A percentile compares a stretch with the other conserved stretches of the same genome.
phyloP scores from a whole-genome alignment of 2,329 filamentous ascomycete genomes.

The Arthrobotrys sphaeroides region DNA sequence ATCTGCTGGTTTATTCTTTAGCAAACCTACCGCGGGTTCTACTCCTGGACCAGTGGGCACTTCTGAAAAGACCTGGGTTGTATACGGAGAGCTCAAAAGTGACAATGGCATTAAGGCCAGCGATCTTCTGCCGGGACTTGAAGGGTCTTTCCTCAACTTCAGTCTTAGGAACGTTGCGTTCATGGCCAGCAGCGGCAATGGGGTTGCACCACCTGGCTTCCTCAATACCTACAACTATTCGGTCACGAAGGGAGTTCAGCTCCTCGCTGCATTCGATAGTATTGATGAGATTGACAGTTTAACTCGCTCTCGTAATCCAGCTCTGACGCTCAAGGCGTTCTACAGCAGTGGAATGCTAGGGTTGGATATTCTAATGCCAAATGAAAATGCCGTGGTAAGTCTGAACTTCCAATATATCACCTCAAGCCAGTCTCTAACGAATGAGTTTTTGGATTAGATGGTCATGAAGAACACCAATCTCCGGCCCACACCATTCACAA shows the following conservation, averaged over 20 bases:
- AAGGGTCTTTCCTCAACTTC: slow-evolving; percentile 14
- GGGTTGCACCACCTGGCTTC: background rate
- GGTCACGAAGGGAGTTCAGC: slow-evolving; percentile 6
- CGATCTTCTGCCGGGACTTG: background rate
- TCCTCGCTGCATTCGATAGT: slow-evolving; percentile 14
- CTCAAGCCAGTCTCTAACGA: too few relatives aligned
- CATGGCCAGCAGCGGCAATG: slow-evolving; percentile 9
- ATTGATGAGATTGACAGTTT: slow-evolving; percentile 21
- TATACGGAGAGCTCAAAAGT: slow-evolving; percentile 10
- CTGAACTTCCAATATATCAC: too few relatives aligned
- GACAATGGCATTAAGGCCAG: slow-evolving; percentile 1
- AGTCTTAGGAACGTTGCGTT: slow-evolving; percentile 10
- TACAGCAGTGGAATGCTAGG: background rate
- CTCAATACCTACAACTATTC: slow-evolving; percentile 14
- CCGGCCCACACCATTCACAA: slow-evolving; percentile 4
- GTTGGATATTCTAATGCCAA: slow-evolving; percentile 15
- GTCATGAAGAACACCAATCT: slow-evolving; percentile 20
- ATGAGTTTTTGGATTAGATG: background rate
- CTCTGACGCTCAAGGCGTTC: slow-evolving; percentile 6
- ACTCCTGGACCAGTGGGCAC: background rate
- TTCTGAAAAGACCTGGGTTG: background rate
- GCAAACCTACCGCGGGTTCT: background rate
- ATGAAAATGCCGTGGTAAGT: slow-evolving; percentile 3
- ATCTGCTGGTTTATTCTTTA: slow-evolving; percentile 13
- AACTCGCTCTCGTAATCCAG: slow-evolving; percentile 9